Percentiles rank a stretch among this genome's conserved stretches.
These are phyloP conservation scores for Eimeria acervulina DNA, from an alignment of 169 alveolate genomes.

Conservation along the genomic window DNA sequence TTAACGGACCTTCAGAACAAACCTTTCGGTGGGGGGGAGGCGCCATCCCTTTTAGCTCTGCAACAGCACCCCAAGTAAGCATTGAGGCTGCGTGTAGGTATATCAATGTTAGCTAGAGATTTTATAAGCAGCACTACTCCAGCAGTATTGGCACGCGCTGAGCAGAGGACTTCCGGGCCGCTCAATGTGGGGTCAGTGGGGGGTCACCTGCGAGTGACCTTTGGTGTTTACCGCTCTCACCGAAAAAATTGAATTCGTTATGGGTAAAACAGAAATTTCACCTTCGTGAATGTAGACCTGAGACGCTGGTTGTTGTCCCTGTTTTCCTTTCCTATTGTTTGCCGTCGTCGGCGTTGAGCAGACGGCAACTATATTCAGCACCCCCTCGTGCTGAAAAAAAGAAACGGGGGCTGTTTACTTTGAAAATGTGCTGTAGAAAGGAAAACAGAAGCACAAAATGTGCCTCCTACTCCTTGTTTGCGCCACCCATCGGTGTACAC, in stretches of 20 bases:
- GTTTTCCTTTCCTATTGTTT: conserved; percentile 12
- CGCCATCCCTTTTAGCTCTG: conserved; percentile 8
- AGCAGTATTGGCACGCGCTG: neutral
- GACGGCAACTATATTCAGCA: conserved; percentile 16
- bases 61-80: neutral
- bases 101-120: neutral
- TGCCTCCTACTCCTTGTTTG: conserved; percentile 31
- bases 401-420: neutral
- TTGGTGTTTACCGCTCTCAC: neutral
- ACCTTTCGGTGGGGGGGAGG: neutral
- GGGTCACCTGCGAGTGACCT: conserved; percentile 50
- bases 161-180: neutral
- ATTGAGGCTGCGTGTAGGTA: neutral
- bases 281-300: neutral
- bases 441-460: conserved; percentile 37
- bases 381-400: neutral
- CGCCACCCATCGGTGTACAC: conserved; percentile 50
- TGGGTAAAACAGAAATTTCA: neutral
- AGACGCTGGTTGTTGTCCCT: neutral
- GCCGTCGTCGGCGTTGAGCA: conserved; percentile 9
- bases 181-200: conserved; percentile 13
- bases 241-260: neutral
- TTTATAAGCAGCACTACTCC: neutral
- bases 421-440: neutral
- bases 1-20: neutral